Evolutionary conservation across 441 rosid species (phyloP).

Genomic region (Dalechampia spathulata): DNA sequence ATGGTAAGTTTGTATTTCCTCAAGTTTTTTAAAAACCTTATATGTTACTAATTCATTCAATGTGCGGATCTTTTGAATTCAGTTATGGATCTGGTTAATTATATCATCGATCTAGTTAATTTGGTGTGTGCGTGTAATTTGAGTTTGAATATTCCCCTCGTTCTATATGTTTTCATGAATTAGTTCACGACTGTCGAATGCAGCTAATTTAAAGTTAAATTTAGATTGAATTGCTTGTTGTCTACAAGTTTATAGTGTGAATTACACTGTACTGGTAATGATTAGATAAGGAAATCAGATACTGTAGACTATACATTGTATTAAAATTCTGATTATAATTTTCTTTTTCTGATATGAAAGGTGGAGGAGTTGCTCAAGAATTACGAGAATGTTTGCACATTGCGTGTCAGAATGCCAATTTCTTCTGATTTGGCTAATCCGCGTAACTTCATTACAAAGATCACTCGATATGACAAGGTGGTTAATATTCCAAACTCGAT

Average conservation of each 20-base stretch:
- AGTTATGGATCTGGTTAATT: slow-evolving; percentile 1
- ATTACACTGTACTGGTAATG: neutral
- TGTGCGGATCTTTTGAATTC: slow-evolving; percentile 4
- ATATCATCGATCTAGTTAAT: neutral
- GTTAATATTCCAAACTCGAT: slow-evolving; percentile 89
- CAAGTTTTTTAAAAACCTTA: too few relatives aligned
- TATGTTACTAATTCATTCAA: too few relatives aligned
- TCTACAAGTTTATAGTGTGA: neutral
- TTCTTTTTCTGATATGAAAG: slow-evolving; percentile 22
- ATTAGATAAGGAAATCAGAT: neutral
- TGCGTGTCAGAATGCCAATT: slow-evolving; percentile 89
- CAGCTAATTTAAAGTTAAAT: neutral
- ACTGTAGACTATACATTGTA: neutral
- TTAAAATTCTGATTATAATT: neutral
- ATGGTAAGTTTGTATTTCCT: slow-evolving; percentile 52
- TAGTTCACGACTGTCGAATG: neutral
- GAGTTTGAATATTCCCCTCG: too few relatives aligned
- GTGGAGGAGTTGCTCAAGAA: slow-evolving; percentile 81
- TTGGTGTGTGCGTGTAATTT: too few relatives aligned
- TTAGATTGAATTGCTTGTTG: neutral
- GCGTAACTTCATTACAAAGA: slow-evolving; percentile 87
- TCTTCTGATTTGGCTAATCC: slow-evolving; percentile 74
- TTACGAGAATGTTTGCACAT: slow-evolving; percentile 76
- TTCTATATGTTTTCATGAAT: too few relatives aligned
- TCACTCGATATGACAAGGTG: slow-evolving; percentile 72